A percentile compares a stretch with the other conserved stretches of the same genome.
These are phyloP conservation scores for Galeopsis tetrahit DNA, from an alignment of 257 asterid species.

Conservation along the genomic window DNA sequence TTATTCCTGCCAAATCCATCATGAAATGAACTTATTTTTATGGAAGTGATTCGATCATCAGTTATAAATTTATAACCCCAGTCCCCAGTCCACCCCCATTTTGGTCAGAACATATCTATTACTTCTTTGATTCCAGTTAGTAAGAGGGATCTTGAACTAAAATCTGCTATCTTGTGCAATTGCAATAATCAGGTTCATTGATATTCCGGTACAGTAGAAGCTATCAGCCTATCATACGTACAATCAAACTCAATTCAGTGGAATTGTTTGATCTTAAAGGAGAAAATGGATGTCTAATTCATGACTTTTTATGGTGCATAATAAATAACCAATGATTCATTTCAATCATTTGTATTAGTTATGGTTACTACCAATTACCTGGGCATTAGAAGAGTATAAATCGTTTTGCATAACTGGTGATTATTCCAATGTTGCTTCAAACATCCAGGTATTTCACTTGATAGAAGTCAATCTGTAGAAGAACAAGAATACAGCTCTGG, in stretches of 20 bases:
- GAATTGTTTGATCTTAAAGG: background rate
- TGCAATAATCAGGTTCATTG: background rate
- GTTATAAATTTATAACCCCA: background rate
- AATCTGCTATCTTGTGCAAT: background rate
- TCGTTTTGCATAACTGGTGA: background rate
- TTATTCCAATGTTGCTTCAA: conserved; percentile 1
- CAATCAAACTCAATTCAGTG: background rate
- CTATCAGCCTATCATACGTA: background rate
- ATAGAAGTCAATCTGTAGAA: conserved; percentile 28
- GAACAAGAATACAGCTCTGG: conserved; percentile 33
- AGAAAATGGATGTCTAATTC: background rate
- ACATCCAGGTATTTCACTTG: conserved; percentile 28
- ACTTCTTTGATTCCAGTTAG: conserved; percentile 12
- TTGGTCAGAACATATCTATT: background rate
- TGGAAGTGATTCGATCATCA: background rate
- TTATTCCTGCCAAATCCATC: background rate
- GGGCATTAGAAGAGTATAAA: background rate
- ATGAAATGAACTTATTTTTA: background rate
- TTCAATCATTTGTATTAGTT: background rate
- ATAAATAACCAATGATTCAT: background rate
- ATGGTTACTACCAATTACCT: background rate
- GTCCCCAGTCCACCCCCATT: background rate
- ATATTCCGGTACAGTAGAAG: background rate
- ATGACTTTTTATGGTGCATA: background rate
- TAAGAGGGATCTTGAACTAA: background rate